A percentile compares a stretch with the other conserved stretches of the same genome.
Evolutionary conservation across 192 early-diverging fungal species (phyloP).

Genomic region (Entomortierella chlamydospora): DNA sequence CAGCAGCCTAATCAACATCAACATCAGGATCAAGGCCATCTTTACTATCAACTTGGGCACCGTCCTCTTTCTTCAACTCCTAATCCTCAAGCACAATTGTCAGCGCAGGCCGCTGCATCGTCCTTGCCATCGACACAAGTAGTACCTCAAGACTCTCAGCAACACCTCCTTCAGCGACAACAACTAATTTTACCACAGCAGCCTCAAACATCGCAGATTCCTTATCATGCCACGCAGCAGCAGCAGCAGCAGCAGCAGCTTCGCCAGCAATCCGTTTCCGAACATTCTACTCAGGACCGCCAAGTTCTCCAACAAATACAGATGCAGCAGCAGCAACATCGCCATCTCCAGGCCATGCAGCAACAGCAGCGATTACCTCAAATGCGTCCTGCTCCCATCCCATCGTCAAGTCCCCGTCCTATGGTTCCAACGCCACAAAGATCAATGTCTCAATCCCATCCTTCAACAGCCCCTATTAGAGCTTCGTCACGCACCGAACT

Average conservation of each 20-base stretch:
- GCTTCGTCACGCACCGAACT: conserved; percentile 2
- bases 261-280: neutral
- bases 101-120: neutral
- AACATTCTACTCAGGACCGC: conserved; percentile 5
- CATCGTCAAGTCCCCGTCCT: conserved; percentile 7
- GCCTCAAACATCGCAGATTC: neutral
- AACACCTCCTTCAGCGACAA: conserved; percentile 10
- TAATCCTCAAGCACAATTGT: neutral
- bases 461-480: conserved; percentile 23
- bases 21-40: conserved; percentile 13
- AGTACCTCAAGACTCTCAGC: neutral
- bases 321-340: conserved; percentile 5
- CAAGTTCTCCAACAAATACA: neutral
- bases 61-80: neutral
- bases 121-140: neutral
- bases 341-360: neutral
- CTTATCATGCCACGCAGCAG: neutral
- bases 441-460: conserved; percentile 27
- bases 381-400: neutral
- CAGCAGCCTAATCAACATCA: conserved; percentile 6
- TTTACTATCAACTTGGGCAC: neutral
- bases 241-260: conserved; percentile 9
- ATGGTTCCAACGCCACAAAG: conserved; percentile 19
- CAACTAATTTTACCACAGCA: neutral
- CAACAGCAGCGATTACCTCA: neutral